Base-by-base conservation (phyloP, 2,329 filamentous ascomycete genomes). In the Onygenales sp. region DNA sequence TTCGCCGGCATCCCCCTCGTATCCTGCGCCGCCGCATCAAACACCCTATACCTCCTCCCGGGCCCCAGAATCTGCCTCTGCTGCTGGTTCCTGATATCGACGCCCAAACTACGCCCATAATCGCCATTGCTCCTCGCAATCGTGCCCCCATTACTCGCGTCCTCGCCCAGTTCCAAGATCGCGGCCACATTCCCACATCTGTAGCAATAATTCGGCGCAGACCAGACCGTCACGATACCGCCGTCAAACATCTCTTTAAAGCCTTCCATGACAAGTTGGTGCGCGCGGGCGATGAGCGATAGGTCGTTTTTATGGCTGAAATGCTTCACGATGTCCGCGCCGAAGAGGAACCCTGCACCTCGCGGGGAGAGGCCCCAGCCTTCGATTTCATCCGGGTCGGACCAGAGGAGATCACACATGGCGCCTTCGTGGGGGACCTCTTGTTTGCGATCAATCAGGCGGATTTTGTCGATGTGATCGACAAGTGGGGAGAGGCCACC, bases 241-340 rank as follows among this genome's bases (percentile, higher is more conserved):
- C 84, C 86, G 66, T 95, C 89, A 65, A 97, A 98, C 91, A 97
- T 97, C 69, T 97, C 93, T 73, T 97, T 97, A 72, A 96, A 98
- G 0, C 93, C 93, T 69, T 98, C 93, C 93, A 97, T 98, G 59
- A 98, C 93, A 21, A 98, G 83, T 70, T 98, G 93, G 67, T 98
- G 93, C 1, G 93, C 93, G 53, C 93, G 83, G 14, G 92, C 93
- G 59, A 98, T 93, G 51, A 98, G 79, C 21, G 86, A 89, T 32
- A 98, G 79, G 65, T 95, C 89, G 69, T 98, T 98, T 54, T 84
- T 82, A 71, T 96, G 86, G 72, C 97, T 98, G 75, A 98, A 98
- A 59, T 85, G 84, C 64, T 93, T 94, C 64, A 97, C 92, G 54
- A 97, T 97, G 66, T 96, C 91, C 3, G 88, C 85, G 50, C 93